Conservation (phyloP, 176 grass and related monocot species). For the Ampelocalamus luodianensis region DNA sequence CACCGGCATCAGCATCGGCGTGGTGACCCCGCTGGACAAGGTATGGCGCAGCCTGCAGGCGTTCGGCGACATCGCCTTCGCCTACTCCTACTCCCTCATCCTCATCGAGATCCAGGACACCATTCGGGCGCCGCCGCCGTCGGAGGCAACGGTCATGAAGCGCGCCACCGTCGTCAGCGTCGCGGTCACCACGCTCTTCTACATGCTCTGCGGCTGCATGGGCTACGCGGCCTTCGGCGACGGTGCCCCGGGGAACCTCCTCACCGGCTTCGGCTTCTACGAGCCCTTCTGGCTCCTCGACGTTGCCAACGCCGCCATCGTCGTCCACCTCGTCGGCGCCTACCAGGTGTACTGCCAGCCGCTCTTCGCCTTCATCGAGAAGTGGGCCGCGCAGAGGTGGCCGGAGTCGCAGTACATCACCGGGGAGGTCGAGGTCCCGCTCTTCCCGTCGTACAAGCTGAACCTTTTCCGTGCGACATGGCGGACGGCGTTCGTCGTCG, state of each 20-base stretch:
- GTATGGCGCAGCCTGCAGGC: slow-evolving; percentile 98
- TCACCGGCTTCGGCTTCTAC: slow-evolving; percentile 74
- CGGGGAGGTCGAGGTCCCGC: slow-evolving; percentile 56
- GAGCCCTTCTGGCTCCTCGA: slow-evolving; percentile 80
- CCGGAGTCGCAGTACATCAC: slow-evolving; percentile 58
- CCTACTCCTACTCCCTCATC: slow-evolving; percentile 98
- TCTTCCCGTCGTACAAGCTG: slow-evolving; percentile 7
- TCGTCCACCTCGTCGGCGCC: slow-evolving; percentile 67
- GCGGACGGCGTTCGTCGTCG: no score
- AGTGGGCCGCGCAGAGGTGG: slow-evolving; percentile 73
- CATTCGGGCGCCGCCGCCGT: slow-evolving; percentile 54
- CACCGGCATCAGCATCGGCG: slow-evolving; percentile 89
- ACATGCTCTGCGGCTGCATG: slow-evolving; percentile 67
- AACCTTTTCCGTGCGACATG: no score
- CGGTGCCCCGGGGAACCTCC: slow-evolving; percentile 58
- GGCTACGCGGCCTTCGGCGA: slow-evolving; percentile 72
- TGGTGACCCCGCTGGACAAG: slow-evolving; percentile 75
- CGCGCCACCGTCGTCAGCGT: slow-evolving; percentile 61
- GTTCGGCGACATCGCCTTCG: slow-evolving; percentile 96
- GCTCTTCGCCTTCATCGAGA: slow-evolving; percentile 90
- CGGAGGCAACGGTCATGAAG: slow-evolving; percentile 65
- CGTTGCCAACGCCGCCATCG: slow-evolving; percentile 70
- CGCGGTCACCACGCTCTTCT: slow-evolving; percentile 66
- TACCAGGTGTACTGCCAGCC: slow-evolving; percentile 96
- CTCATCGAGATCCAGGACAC: slow-evolving; percentile 98